Evolutionary conservation across 2,329 filamentous ascomycete genomes (phyloP), one percentile per base, ranked within the genome.

Genomic region (Arachnomyces sp.): DNA sequence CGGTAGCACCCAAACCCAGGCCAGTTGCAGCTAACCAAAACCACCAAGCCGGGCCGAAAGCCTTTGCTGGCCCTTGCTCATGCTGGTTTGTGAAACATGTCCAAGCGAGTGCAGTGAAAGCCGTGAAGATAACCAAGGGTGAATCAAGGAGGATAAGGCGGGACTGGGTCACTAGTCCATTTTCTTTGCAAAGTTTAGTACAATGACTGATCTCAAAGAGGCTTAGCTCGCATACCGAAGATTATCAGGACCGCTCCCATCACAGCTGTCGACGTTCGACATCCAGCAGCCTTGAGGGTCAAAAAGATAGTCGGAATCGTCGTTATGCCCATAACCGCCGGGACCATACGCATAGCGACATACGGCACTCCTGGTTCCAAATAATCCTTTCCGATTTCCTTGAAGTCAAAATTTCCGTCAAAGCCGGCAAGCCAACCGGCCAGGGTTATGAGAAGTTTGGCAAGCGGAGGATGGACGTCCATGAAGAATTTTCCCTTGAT

Each of bases 401-500:
- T 98, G 74, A 98, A 98, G 65, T 96, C 92, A 62, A 98, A 98
- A 48, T 87, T 75, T 49, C 92, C 92, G 59, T 95, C 78, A 63
- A 96, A 98, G 39, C 92, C 92, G 55, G 89, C 92, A 48, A 95
- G 67, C 82, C 85, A 98, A 53, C 90, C 92, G 48, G 89, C 88
- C 45, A 98, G 78, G 38, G 92, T 94, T 56, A 98, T 90, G 52
- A 98, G 80, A 61, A 98, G 79, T 73, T 98, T 98, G 51, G 92
- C 92, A 45, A 98, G 75, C 34, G 92, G 92, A 25, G 92, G 92
- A 62, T 98, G 92, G n/a, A 98, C 92, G 62, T 98, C 92, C 92
- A 98, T 98, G 67, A 98, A 98, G 77, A 98, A 98, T 62, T 77
- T 84, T 58, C 92, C 92, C 74, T 98, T 96, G 75, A 98, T 96